Conservation (phyloP, 208 protist species). For the Wallacemonas sp. region DNA sequence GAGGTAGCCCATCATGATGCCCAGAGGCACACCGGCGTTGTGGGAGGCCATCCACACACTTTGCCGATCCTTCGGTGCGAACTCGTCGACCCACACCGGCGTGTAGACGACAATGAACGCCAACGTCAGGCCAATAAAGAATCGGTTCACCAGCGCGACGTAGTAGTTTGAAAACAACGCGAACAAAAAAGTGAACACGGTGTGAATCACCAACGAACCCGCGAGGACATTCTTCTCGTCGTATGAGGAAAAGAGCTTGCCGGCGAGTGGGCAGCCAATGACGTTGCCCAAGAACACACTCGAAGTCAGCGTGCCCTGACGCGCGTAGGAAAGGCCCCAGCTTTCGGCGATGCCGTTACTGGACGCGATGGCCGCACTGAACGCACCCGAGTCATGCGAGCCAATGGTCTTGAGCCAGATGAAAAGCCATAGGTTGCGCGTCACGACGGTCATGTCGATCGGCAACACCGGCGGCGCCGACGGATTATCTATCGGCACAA, state of each 20-base stretch:
- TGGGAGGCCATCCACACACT: conserved; percentile 92
- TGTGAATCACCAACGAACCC: conserved; percentile 65
- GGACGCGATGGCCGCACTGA: conserved; percentile 77
- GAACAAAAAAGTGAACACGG: conserved; percentile 81
- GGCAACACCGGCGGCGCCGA: too few species aligned
- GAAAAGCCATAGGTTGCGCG: conserved; percentile 76
- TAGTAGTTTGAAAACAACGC: conserved; percentile 50
- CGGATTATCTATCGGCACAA: background rate
- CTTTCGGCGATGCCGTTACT: conserved; percentile 71
- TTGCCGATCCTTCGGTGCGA: conserved; percentile 76
- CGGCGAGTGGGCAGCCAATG: conserved; percentile 77
- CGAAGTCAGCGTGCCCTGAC: conserved; percentile 74
- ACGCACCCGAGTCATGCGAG: conserved; percentile 89
- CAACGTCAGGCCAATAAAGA: conserved; percentile 89
- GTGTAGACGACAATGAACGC: conserved; percentile 92
- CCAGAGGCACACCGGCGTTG: conserved; percentile 90
- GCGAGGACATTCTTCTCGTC: conserved; percentile 64
- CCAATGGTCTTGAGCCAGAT: conserved; percentile 82
- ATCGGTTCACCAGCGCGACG: conserved; percentile 66
- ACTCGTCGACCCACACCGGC: conserved; percentile 93
- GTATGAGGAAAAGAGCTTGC: conserved; percentile 71
- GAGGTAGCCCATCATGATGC: conserved; percentile 92
- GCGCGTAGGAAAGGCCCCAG: conserved; percentile 49
- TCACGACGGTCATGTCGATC: conserved; percentile 33
- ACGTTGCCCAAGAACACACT: conserved; percentile 89